Conservation (phyloP, 257 asterid genomes). For the Ocimum tenuiflorum region DNA sequence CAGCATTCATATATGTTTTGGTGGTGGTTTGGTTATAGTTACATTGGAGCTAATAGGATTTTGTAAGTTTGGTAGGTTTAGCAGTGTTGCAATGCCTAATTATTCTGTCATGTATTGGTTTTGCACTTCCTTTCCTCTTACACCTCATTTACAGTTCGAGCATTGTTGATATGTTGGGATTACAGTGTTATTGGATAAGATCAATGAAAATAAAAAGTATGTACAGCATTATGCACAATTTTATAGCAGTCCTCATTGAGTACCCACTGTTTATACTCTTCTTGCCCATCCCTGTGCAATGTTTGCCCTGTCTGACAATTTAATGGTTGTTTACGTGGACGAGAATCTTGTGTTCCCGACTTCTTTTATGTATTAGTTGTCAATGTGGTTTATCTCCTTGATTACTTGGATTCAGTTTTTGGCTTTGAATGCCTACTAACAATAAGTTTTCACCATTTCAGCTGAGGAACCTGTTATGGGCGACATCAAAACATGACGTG, state of each 20-base stretch:
- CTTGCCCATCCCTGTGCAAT: too few species aligned
- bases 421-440: not conserved
- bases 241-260: not conserved
- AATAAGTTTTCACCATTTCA: constrained; percentile 24
- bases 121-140: not conserved
- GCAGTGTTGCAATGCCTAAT: not conserved
- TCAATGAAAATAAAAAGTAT: too few species aligned
- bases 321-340: not conserved
- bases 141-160: not conserved
- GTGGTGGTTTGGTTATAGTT: not conserved
- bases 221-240: not conserved
- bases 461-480: constrained; percentile 77
- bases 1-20: not conserved
- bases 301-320: not conserved
- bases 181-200: too few species aligned
- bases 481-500: constrained; percentile 88
- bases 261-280: not conserved
- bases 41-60: not conserved
- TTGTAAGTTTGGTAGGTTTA: not conserved
- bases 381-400: not conserved
- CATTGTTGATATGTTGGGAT: not conserved
- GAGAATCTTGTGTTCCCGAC: not conserved
- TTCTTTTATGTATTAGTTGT: not conserved
- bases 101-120: not conserved
- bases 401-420: not conserved